Conservation (phyloP, 768 basidiomycete species). For the Fomitopsis pulvina region DNA sequence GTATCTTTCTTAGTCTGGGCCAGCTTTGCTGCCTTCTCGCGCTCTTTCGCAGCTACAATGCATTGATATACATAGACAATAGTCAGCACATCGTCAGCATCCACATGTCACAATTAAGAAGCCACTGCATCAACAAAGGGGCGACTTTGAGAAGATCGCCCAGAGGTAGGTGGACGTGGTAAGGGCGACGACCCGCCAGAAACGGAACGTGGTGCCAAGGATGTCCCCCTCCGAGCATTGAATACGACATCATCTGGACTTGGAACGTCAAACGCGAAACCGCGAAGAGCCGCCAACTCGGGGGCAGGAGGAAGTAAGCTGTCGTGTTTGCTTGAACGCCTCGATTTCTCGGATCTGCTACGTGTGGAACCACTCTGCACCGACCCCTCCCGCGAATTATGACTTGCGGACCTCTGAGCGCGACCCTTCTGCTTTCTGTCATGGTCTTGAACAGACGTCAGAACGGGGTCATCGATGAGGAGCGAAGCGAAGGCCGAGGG, state of each 20-base stretch:
- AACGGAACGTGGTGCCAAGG: constrained; percentile 42
- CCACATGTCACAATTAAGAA: constrained; percentile 26
- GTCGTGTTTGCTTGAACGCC: not conserved
- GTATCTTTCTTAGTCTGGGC: constrained; percentile 37
- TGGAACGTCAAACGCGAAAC: constrained; percentile 71
- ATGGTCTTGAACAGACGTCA: constrained; percentile 6
- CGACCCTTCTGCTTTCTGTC: constrained; percentile 21
- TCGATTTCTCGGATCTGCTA: not conserved
- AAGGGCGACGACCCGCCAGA: constrained; percentile 22
- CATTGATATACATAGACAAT: constrained; percentile 18
- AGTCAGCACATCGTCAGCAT: constrained; percentile 28
- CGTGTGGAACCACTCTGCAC: not conserved
- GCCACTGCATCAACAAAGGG: constrained; percentile 24
- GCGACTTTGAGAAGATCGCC: constrained; percentile 13
- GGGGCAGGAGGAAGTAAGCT: constrained; percentile 28
- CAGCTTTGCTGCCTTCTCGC: constrained; percentile 64
- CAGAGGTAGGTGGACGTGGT: constrained; percentile 11
- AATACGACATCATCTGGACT: constrained; percentile 91
- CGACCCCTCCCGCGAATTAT: not conserved
- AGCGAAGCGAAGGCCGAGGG: constrained; percentile 56
- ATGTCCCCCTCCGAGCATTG: constrained; percentile 72
- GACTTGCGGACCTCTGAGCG: not conserved
- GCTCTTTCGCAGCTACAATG: constrained; percentile 67
- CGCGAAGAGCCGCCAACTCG: constrained; percentile 22
- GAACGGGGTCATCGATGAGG: constrained; percentile 51